Evolutionary conservation across 2,329 filamentous ascomycete genomes (phyloP).

Genomic region (Colletotrichum cordylinicola): DNA sequence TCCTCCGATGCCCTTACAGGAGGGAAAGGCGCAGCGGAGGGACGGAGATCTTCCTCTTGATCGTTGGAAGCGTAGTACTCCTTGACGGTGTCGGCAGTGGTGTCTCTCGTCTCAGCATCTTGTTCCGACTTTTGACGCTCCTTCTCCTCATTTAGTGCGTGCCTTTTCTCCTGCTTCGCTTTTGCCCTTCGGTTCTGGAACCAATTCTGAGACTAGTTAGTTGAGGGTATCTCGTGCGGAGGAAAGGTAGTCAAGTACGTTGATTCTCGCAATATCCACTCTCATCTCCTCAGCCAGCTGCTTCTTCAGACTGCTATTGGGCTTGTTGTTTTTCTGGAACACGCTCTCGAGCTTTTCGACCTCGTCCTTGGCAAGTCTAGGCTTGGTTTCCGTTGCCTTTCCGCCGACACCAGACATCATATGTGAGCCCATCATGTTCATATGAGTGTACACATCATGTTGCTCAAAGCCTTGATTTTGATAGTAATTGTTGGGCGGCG

Average conservation of each 20-base stretch:
- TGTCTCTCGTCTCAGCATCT: conserved; percentile 37
- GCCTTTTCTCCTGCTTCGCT: conserved; percentile 68
- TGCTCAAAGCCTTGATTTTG: conserved; percentile 7
- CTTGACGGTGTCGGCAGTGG: conserved; percentile 35
- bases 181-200: conserved; percentile 72
- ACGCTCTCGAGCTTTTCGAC: conserved; percentile 65
- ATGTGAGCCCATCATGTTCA: conserved; percentile 23
- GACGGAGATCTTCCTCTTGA: conserved; percentile 40
- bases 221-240: neutral
- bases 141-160: conserved; percentile 50
- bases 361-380: conserved; percentile 62
- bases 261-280: conserved; percentile 69
- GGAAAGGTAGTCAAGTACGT: conserved; percentile 46
- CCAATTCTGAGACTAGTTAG: conserved; percentile 63
- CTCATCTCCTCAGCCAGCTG: conserved; percentile 65
- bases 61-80: conserved; percentile 37
- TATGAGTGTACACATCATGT: neutral
- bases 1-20: neutral
- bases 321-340: conserved; percentile 70
- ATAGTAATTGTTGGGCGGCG: neutral
- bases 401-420: conserved; percentile 1
- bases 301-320: conserved; percentile 66
- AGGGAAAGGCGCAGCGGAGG: conserved; percentile 40
- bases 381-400: conserved; percentile 53
- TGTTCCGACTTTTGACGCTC: conserved; percentile 38